These are phyloP conservation scores for Jaminaea rosea DNA, from an alignment of 1,284 basidiomycete species.

Conservation along the genomic window DNA sequence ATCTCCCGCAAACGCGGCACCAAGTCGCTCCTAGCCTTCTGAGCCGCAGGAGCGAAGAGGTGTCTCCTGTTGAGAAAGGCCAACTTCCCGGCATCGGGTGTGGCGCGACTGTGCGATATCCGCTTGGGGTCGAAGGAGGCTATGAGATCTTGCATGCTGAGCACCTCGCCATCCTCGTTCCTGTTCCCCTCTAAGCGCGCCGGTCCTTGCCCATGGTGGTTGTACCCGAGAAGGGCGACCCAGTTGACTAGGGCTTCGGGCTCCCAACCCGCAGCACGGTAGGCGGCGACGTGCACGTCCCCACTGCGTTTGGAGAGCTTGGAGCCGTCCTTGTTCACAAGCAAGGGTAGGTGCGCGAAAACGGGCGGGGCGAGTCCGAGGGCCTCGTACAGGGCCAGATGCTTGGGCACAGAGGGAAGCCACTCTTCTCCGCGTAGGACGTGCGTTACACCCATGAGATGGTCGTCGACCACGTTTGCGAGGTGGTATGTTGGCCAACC, in stretches of 20 bases:
- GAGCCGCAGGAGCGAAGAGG: no score
- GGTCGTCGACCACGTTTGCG: constrained; percentile 89
- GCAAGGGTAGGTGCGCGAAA: constrained; percentile 83
- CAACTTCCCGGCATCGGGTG: constrained; percentile 31
- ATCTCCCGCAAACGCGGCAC: no score
- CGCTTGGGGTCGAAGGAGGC: constrained; percentile 22
- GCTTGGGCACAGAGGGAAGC: constrained; percentile 86
- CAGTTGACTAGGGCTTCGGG: constrained; percentile 83
- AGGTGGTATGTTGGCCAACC: constrained; percentile 92
- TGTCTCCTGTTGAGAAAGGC: constrained; percentile 37
- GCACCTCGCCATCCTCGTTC: constrained; percentile 21
- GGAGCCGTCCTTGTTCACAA: constrained; percentile 79
- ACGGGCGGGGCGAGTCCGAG: constrained; percentile 64
- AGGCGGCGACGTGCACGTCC: constrained; percentile 76
- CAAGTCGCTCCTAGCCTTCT: no score
- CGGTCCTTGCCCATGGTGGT: constrained; percentile 21
- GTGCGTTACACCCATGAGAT: constrained; percentile 90
- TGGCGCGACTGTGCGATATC: constrained; percentile 36
- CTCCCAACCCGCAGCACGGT: constrained; percentile 79
- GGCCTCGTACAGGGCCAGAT: constrained; percentile 77
- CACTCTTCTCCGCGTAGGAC: constrained; percentile 95
- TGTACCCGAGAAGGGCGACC: constrained; percentile 88
- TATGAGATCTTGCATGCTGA: constrained; percentile 30
- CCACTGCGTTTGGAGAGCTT: constrained; percentile 93
- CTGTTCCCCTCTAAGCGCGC: constrained; percentile 2